Evolutionary conservation across 192 early-diverging fungal genomes (phyloP).

Genomic region (Phycomyces blakesleeanus): DNA sequence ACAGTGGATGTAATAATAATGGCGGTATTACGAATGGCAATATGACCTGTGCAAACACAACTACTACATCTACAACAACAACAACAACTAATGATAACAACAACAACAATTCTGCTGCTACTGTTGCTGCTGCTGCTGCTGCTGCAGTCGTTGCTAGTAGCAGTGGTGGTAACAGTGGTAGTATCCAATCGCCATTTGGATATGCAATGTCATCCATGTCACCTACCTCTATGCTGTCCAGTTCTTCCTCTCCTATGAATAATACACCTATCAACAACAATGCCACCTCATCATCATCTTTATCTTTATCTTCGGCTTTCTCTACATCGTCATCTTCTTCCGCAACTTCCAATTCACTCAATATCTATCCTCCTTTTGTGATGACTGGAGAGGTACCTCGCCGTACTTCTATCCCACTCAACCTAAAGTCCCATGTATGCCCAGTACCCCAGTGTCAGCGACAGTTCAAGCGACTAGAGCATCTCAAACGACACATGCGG

Average conservation of each 20-base stretch:
- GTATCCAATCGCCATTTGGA: not conserved
- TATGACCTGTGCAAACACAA: no score
- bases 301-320: no score
- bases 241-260: not conserved
- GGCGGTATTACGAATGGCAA: no score
- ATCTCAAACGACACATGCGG: slow-evolving; percentile 75
- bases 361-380: not conserved
- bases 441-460: slow-evolving; percentile 37
- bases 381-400: not conserved
- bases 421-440: slow-evolving; percentile 24
- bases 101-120: no score
- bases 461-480: slow-evolving; percentile 75
- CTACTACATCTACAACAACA: no score
- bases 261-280: no score
- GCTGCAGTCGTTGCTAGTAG: no score
- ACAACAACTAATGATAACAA: no score
- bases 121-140: no score
- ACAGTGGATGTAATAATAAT: not conserved
- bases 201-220: slow-evolving; percentile 3
- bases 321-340: no score
- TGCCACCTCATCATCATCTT: no score
- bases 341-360: not conserved
- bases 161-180: no score
- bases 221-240: not conserved
- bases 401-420: not conserved